These are phyloP conservation scores for Leccinum boreale DNA, from an alignment of 768 basidiomycete genomes.

Conservation along the genomic window DNA sequence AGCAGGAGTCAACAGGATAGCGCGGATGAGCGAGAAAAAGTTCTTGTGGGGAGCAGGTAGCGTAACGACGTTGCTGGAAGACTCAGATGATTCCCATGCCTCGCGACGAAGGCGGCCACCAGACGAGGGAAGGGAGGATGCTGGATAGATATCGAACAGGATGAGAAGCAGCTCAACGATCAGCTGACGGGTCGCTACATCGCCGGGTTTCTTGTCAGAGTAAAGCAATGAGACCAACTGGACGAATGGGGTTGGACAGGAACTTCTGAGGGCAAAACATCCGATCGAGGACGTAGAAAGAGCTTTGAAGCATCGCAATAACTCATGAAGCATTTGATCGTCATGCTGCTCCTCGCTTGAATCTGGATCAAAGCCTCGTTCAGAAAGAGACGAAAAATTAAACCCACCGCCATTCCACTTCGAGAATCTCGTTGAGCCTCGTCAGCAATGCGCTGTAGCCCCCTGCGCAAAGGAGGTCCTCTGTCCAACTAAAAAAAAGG, in stretches of 20 bases:
- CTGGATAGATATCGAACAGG: slow-evolving; percentile 86
- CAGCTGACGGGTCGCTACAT: slow-evolving; percentile 83
- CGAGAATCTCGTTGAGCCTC: slow-evolving; percentile 84
- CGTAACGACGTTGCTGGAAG: slow-evolving; percentile 51
- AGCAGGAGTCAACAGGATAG: slow-evolving; percentile 69
- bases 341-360: slow-evolving; percentile 97
- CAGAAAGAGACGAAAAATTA: not conserved
- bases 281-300: slow-evolving; percentile 87
- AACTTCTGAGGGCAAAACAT: slow-evolving; percentile 85
- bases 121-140: slow-evolving; percentile 58
- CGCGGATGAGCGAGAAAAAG: slow-evolving; percentile 70
- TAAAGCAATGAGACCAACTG: slow-evolving; percentile 84
- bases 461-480: slow-evolving; percentile 76
- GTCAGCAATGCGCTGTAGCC: slow-evolving; percentile 85
- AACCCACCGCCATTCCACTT: slow-evolving; percentile 95
- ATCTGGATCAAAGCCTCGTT: slow-evolving; percentile 7
- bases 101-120: slow-evolving; percentile 41
- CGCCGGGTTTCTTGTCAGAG: slow-evolving; percentile 98
- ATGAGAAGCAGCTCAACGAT: slow-evolving; percentile 86
- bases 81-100: slow-evolving; percentile 53
- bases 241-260: slow-evolving; percentile 82
- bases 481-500: slow-evolving; percentile 68
- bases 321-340: slow-evolving; percentile 88
- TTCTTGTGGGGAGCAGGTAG: slow-evolving; percentile 73
- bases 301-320: slow-evolving; percentile 92